Evolutionary conservation across 2,329 filamentous ascomycete species (phyloP).

Genomic region (Curvularia spicifera): DNA sequence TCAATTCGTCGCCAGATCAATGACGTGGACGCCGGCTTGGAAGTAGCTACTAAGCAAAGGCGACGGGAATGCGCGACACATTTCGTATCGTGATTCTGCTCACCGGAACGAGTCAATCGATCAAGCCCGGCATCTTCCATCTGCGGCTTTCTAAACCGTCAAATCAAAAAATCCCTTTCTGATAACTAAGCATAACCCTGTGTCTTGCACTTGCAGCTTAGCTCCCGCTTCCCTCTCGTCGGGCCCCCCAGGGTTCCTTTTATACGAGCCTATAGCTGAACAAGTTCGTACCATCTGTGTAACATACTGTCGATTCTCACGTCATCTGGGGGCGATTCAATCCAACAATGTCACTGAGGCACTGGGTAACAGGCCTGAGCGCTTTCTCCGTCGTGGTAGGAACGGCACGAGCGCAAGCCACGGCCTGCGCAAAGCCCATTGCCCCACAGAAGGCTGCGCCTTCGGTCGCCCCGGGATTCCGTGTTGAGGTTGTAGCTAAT

Average conservation of each 20-base stretch:
- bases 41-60: conserved; percentile 22
- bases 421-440: conserved; percentile 48
- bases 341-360: conserved; percentile 31
- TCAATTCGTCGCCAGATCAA: conserved; percentile 10
- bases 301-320: conserved; percentile 12
- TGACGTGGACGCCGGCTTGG: conserved; percentile 28
- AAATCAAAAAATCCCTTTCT: background rate
- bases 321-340: conserved; percentile 16
- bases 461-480: conserved; percentile 52
- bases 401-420: conserved; percentile 33
- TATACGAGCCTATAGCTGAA: conserved; percentile 3
- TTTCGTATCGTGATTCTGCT: conserved; percentile 7
- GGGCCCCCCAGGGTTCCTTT: conserved; percentile 2
- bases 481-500: conserved; percentile 55
- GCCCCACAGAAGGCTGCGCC: conserved; percentile 49
- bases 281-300: no score
- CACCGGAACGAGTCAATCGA: conserved; percentile 18
- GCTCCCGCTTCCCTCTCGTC: conserved; percentile 1
- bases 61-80: conserved; percentile 22
- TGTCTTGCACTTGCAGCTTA: conserved; percentile 2
- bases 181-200: background rate
- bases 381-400: conserved; percentile 25
- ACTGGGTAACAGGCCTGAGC: conserved; percentile 31
- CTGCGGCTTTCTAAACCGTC: background rate
- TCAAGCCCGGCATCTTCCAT: background rate